Percentiles rank a stretch among this genome's conserved stretches.
Evolutionary conservation across 768 basidiomycete genomes (phyloP).

Genomic region (Tricholoma flavovirens): DNA sequence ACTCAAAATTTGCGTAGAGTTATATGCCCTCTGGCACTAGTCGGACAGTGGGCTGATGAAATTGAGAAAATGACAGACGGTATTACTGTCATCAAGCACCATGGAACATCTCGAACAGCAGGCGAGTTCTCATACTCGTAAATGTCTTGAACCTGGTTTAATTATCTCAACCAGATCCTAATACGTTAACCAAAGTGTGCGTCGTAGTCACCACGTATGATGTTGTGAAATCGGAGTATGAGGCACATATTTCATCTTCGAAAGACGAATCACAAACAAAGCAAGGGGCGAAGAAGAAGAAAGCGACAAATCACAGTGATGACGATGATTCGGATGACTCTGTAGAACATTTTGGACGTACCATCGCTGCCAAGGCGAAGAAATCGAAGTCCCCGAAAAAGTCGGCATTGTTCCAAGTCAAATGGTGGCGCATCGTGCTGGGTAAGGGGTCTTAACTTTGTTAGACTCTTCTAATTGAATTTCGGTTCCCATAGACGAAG

Average conservation of each 20-base stretch:
- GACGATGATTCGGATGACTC: slow-evolving; percentile 31
- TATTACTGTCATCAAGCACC: slow-evolving; percentile 75
- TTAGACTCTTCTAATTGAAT: background rate
- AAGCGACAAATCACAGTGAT: slow-evolving; percentile 32
- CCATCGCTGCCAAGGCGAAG: slow-evolving; percentile 35
- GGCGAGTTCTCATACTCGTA: slow-evolving; percentile 34
- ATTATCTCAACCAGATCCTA: slow-evolving; percentile 41
- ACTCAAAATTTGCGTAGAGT: slow-evolving; percentile 45
- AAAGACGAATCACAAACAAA: slow-evolving; percentile 53
- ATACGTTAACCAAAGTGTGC: slow-evolving; percentile 45
- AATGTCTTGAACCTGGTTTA: background rate
- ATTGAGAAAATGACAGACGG: slow-evolving; percentile 63
- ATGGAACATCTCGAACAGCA: slow-evolving; percentile 68
- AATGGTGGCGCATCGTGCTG: slow-evolving; percentile 83
- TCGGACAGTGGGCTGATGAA: slow-evolving; percentile 89
- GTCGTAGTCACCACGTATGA: slow-evolving; percentile 88
- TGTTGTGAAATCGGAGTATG: slow-evolving; percentile 76
- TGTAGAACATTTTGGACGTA: slow-evolving; percentile 40
- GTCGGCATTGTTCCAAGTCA: slow-evolving; percentile 67
- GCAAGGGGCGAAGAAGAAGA: slow-evolving; percentile 28
- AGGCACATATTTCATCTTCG: slow-evolving; percentile 38
- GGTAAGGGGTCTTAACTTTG: slow-evolving; percentile 40
- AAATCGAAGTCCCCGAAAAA: slow-evolving; percentile 45
- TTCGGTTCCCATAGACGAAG: slow-evolving; percentile 59
- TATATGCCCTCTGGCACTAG: slow-evolving; percentile 80